Conservation (phyloP, 2,329 filamentous ascomycete species). For the Beauveria sp. region DNA sequence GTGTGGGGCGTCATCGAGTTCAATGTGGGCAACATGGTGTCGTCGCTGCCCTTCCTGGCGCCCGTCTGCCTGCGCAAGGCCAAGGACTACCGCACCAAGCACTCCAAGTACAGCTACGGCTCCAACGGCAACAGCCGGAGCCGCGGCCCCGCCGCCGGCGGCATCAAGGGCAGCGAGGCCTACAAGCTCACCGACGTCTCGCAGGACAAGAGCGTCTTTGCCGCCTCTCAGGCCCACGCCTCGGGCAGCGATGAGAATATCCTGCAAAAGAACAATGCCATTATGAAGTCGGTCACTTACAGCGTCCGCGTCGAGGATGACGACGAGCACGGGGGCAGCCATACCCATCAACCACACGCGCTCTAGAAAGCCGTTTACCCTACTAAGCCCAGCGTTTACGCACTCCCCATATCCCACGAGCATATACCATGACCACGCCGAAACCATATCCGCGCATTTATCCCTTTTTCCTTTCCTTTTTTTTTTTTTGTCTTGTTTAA, state of each 20-base stretch:
- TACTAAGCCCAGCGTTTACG: not conserved
- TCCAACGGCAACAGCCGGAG: constrained; percentile 20
- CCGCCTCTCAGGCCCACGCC: constrained; percentile 18
- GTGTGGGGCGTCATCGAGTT: constrained; percentile 51
- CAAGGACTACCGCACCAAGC: constrained; percentile 33
- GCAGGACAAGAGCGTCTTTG: constrained; percentile 24
- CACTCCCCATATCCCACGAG: not conserved
- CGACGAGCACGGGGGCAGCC: not conserved
- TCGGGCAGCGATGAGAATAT: constrained; percentile 34
- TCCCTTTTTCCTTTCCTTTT: not conserved
- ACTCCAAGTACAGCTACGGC: constrained; percentile 23
- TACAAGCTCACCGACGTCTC: constrained; percentile 34
- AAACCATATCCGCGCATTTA: not conserved
- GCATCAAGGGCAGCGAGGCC: constrained; percentile 21
- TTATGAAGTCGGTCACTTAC: constrained; percentile 36
- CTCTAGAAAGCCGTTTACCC: not conserved
- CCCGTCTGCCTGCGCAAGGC: constrained; percentile 36
- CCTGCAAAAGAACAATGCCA: constrained; percentile 24
- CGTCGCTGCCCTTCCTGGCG: constrained; percentile 37
- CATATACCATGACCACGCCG: not conserved
- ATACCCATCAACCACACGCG: not conserved
- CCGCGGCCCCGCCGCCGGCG: constrained; percentile 14
- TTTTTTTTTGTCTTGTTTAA: not conserved
- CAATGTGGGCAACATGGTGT: constrained; percentile 46
- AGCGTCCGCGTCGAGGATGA: constrained; percentile 30